These are phyloP conservation scores for Epichloe gansuensis DNA, from an alignment of 2,329 filamentous ascomycete genomes.

Conservation along the genomic window DNA sequence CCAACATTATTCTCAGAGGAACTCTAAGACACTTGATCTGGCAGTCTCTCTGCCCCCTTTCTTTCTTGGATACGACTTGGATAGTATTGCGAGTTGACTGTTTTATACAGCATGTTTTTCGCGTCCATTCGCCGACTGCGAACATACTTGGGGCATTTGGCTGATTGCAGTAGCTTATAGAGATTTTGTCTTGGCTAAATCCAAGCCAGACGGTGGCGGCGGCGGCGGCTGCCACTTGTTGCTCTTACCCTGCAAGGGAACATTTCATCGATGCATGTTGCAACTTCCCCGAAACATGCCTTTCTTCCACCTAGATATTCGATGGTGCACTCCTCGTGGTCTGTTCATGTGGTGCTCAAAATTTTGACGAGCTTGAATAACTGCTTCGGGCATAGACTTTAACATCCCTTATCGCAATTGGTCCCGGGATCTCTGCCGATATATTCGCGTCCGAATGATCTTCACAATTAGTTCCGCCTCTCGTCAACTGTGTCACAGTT, in stretches of 20 bases:
- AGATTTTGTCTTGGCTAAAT: background rate
- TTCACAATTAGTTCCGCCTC: background rate
- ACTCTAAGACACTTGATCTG: background rate
- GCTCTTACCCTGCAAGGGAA: background rate
- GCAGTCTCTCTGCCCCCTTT: background rate
- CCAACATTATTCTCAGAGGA: slow-evolving; percentile 8
- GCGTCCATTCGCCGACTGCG: background rate
- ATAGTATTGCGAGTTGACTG: background rate
- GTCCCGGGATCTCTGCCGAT: too few species aligned
- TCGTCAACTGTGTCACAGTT: background rate
- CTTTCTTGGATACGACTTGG: background rate
- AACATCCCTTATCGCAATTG: too few species aligned
- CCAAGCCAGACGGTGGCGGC: too few species aligned
- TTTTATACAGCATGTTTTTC: background rate
- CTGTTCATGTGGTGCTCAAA: too few species aligned
- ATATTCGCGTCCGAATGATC: too few species aligned
- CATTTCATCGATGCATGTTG: background rate
- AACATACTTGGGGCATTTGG: background rate
- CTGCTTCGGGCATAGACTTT: too few species aligned
- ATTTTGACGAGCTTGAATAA: too few species aligned
- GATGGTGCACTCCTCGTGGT: too few species aligned
- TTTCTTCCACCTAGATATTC: background rate
- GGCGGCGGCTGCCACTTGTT: background rate
- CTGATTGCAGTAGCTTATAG: background rate
- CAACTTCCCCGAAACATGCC: background rate